phyloP scores from a whole-genome alignment of 176 grass and related monocot species.

The Hyparrhenia diplandra region DNA sequence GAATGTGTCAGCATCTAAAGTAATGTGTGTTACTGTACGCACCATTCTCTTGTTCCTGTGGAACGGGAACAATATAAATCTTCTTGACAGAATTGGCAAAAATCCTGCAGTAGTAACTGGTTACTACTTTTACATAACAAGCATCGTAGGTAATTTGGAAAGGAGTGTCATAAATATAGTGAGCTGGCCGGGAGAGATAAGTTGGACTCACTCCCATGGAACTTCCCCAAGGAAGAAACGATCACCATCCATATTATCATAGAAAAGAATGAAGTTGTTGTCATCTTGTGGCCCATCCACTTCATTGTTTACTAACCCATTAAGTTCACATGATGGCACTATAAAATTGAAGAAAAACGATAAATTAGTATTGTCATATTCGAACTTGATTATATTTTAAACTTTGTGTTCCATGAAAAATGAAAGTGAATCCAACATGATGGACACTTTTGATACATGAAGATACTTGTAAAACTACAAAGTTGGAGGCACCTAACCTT shows the following conservation, averaged over 20 bases:
- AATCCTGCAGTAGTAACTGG: not conserved
- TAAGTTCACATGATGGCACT: slow-evolving; percentile 36
- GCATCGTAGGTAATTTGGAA: not conserved
- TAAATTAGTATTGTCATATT: not conserved
- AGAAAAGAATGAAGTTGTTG: slow-evolving; percentile 17
- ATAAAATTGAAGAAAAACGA: not conserved
- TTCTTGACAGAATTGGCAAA: slow-evolving; percentile 34
- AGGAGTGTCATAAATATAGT: not conserved
- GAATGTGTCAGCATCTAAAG: not conserved
- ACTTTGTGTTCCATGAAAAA: not conserved
- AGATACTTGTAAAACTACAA: not conserved
- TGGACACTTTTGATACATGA: not conserved
- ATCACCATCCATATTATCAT: slow-evolving; percentile 22
- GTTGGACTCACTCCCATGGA: slow-evolving; percentile 43
- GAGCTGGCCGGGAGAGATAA: not conserved
- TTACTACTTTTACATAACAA: not conserved
- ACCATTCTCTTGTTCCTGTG: slow-evolving; percentile 33
- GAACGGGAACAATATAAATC: slow-evolving; percentile 36
- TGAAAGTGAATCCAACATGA: not conserved
- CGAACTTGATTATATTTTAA: not conserved
- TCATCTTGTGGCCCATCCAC: not conserved
- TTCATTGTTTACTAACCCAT: slow-evolving; percentile 15
- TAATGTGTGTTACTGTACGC: not conserved
- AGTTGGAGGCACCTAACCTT: not conserved
- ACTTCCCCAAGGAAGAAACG: slow-evolving; percentile 41